Evolutionary conservation across 164 flowering plant genomes (phyloP).

Genomic region (Amborella trichopoda): DNA sequence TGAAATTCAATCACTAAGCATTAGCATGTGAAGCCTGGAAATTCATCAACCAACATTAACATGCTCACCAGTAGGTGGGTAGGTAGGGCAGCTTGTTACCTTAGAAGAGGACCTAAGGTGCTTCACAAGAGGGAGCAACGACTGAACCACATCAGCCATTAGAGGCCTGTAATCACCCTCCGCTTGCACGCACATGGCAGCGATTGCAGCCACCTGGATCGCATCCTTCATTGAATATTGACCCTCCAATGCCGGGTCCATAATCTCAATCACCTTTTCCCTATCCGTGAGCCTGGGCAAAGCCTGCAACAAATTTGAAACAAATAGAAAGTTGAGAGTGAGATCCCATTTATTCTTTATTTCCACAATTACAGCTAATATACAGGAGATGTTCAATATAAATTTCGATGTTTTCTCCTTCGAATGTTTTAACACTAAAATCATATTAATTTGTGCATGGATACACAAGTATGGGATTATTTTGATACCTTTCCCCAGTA

Average conservation of each 20-base stretch:
- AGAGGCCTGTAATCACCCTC: slow-evolving; percentile 94
- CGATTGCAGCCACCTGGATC: slow-evolving; percentile 94
- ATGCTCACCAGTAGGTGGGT: slow-evolving; percentile 19
- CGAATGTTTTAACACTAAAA: too few species aligned
- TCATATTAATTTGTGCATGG: too few species aligned
- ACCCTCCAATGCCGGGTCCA: slow-evolving; percentile 87
- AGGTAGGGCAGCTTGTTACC: slow-evolving; percentile 36
- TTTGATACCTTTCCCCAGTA: too few species aligned
- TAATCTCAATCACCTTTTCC: slow-evolving; percentile 74
- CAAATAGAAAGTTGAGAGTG: background rate
- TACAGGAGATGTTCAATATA: too few species aligned
- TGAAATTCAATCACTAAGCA: too few species aligned
- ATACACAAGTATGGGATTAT: too few species aligned
- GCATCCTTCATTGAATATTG: slow-evolving; percentile 88
- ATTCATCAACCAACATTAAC: too few species aligned
- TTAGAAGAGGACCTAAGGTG: slow-evolving; percentile 30
- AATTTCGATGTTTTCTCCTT: too few species aligned
- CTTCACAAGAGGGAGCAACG: slow-evolving; percentile 75
- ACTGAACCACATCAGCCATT: slow-evolving; percentile 96
- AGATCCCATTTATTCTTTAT: background rate
- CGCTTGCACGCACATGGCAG: slow-evolving; percentile 97
- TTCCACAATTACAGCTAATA: too few species aligned
- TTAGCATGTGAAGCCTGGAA: too few species aligned
- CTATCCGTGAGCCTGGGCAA: slow-evolving; percentile 75
- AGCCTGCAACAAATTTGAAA: slow-evolving; percentile 33